A percentile compares a stretch with the other conserved stretches of the same genome.
phyloP scores from a whole-genome alignment of 768 basidiomycete species.

The Podaxis pistillaris region DNA sequence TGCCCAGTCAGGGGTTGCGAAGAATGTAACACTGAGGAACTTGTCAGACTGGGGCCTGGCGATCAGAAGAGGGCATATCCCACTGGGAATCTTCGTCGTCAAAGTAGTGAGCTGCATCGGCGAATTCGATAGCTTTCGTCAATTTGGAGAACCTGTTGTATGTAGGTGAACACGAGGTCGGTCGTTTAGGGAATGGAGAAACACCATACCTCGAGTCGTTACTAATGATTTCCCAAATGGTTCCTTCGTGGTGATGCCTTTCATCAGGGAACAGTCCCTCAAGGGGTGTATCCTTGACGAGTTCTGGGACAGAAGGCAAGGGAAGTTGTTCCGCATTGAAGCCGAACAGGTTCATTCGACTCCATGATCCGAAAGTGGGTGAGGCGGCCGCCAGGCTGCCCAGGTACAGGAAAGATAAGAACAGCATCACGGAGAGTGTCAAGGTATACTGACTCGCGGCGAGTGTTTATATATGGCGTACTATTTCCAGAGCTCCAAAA shows the following conservation, averaged over 20 bases:
- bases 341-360: background rate
- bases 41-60: background rate
- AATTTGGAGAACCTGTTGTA: slow-evolving; percentile 22
- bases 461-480: background rate
- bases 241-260: background rate
- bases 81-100: slow-evolving; percentile 15
- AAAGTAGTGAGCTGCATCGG: slow-evolving; percentile 18
- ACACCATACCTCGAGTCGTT: slow-evolving; percentile 14
- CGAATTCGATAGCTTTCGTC: slow-evolving; percentile 25
- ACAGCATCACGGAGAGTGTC: background rate
- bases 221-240: slow-evolving; percentile 18
- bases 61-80: background rate
- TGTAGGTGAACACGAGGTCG: background rate
- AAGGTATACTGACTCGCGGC: too few relatives aligned
- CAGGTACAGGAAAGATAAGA: slow-evolving; percentile 1
- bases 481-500: slow-evolving; percentile 7
- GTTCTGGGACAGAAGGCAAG: background rate
- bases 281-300: background rate
- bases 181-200: background rate
- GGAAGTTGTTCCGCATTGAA: slow-evolving; percentile 1
- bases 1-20: slow-evolving; percentile 49
- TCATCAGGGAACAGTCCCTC: background rate
- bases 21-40: slow-evolving; percentile 46
- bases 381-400: slow-evolving; percentile 1
- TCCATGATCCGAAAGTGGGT: slow-evolving; percentile 8